Conservation (phyloP, 352 stramenopile genomes). For the Nothophytophthora sp. region DNA sequence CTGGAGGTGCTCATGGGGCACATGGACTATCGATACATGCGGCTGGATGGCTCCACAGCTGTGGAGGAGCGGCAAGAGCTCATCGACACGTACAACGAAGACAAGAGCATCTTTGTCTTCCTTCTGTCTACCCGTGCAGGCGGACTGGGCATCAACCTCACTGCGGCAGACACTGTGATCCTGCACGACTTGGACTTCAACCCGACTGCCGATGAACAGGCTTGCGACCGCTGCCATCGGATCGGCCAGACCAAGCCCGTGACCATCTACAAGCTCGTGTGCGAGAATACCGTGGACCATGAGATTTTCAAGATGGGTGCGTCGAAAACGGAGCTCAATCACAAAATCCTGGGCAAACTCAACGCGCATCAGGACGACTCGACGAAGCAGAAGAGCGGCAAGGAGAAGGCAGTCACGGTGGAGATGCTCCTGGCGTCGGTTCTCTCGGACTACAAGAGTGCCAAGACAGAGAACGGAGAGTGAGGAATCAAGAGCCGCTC, state of each 20-base stretch:
- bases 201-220: constrained; percentile 83
- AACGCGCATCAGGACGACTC: constrained; percentile 56
- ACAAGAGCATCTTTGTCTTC: constrained; percentile 95
- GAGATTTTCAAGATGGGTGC: constrained; percentile 89
- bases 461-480: constrained; percentile 24
- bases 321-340: constrained; percentile 86
- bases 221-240: constrained; percentile 89
- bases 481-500: constrained; percentile 10
- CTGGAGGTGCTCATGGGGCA: constrained; percentile 86
- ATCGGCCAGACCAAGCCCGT: constrained; percentile 91
- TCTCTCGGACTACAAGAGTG: constrained; percentile 76
- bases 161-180: constrained; percentile 90
- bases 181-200: constrained; percentile 90
- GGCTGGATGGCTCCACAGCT: constrained; percentile 78
- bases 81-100: constrained; percentile 89
- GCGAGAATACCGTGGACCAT: constrained; percentile 91
- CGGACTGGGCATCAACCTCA: constrained; percentile 98
- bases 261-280: constrained; percentile 93
- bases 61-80: constrained; percentile 74
- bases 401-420: constrained; percentile 51
- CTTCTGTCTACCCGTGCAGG: constrained; percentile 97
- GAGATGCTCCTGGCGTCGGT: constrained; percentile 84
- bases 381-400: constrained; percentile 27
- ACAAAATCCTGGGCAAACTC: constrained; percentile 84
- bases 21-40: constrained; percentile 76